Percentiles rank a stretch among this genome's conserved stretches.
phyloP scores from a whole-genome alignment of 2,329 filamentous ascomycete genomes.

The Trichoderma pleuroti region DNA sequence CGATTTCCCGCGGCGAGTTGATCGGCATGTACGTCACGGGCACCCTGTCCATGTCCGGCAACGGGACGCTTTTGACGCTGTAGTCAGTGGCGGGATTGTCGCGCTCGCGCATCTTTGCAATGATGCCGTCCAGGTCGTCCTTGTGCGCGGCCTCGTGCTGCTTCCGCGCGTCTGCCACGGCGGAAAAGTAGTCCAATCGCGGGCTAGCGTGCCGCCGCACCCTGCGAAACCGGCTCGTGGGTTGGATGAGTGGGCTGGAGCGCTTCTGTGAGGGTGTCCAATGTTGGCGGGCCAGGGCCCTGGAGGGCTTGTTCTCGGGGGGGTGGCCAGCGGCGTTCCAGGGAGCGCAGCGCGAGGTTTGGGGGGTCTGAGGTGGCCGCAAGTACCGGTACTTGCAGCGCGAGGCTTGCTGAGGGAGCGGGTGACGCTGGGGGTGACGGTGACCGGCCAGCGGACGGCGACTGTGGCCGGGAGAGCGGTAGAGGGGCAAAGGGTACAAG shows the following conservation, averaged over 20 bases:
- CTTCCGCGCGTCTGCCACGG: background rate
- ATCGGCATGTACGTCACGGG: background rate
- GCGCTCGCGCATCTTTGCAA: conserved; percentile 31
- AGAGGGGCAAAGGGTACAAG: background rate
- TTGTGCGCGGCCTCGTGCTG: background rate
- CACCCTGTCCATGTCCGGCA: conserved; percentile 22
- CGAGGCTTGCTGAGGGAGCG: background rate
- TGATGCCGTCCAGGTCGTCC: conserved; percentile 26
- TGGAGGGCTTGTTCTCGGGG: too few species aligned
- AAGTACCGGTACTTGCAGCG: conserved; percentile 2
- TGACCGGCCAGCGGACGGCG: background rate
- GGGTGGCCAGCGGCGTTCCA: conserved; percentile 2
- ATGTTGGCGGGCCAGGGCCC: conserved; percentile 10
- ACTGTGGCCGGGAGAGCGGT: background rate
- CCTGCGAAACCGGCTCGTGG: conserved; percentile 27
- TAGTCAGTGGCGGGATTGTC: conserved; percentile 21
- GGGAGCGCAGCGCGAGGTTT: background rate
- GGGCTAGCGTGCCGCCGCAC: background rate
- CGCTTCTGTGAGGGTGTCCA: background rate
- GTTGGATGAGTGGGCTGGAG: conserved; percentile 19
- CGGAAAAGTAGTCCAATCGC: background rate
- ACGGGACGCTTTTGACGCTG: conserved; percentile 21
- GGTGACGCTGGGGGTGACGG: background rate
- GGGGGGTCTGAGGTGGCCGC: background rate
- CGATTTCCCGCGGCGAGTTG: conserved; percentile 26